phyloP scores from a whole-genome alignment of 495 filamentous ascomycete species.

The Podospora pseudoanserina region DNA sequence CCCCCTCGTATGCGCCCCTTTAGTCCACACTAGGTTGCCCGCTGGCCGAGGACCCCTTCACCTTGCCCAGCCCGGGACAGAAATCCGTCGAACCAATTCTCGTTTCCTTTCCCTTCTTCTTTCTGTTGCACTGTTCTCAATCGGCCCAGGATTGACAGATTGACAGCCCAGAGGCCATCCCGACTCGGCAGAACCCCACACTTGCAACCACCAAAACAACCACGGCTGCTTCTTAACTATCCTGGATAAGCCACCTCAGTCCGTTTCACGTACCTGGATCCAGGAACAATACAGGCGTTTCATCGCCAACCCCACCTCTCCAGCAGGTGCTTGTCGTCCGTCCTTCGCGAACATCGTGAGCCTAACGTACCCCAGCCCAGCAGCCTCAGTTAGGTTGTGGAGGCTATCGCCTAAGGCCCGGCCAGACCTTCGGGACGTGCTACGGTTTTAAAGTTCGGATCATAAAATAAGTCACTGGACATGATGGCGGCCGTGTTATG shows the following conservation, averaged over 20 bases:
- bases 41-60: background rate
- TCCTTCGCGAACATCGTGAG: background rate
- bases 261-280: constrained; percentile 2
- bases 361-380: background rate
- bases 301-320: background rate
- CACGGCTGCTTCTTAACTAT: constrained; percentile 1
- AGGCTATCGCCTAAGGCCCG: background rate
- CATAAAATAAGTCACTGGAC: background rate
- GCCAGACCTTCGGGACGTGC: background rate
- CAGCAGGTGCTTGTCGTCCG: background rate
- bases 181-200: constrained; percentile 5
- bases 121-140: constrained; percentile 13
- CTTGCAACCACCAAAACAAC: background rate
- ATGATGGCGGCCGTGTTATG: background rate
- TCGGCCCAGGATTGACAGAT: background rate
- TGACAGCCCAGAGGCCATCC: background rate
- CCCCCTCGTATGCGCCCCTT: background rate
- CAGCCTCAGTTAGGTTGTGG: background rate
- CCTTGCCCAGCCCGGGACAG: background rate
- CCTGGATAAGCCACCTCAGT: background rate
- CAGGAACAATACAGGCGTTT: background rate
- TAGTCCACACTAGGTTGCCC: background rate
- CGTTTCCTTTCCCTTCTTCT: constrained; percentile 11
- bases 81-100: background rate
- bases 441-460: background rate